phyloP scores from a whole-genome alignment of 257 asterid species.

The Paulownia fortunei region DNA sequence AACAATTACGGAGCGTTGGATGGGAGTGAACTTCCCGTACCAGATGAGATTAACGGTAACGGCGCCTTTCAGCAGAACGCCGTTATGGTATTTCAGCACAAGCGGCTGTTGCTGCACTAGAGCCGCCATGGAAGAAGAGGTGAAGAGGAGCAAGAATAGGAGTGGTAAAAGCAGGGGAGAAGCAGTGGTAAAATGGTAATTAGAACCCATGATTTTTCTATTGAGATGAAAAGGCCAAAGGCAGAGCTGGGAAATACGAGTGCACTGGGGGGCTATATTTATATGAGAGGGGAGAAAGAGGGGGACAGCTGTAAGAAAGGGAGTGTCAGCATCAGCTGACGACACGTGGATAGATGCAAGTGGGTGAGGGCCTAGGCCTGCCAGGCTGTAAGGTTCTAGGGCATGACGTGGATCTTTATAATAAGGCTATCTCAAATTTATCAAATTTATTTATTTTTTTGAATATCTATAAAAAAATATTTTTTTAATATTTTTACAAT shows the following conservation, averaged over 20 bases:
- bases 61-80: conserved; percentile 58
- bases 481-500: too few species aligned
- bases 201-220: conserved; percentile 32
- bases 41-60: conserved; percentile 63
- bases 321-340: conserved; percentile 43
- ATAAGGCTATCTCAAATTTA: too few species aligned
- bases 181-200: conserved; percentile 37
- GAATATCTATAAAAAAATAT: too few species aligned
- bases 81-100: conserved; percentile 62
- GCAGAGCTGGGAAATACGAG: background rate
- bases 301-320: conserved; percentile 49
- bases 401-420: conserved; percentile 38
- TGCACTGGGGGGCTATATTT: conserved; percentile 27
- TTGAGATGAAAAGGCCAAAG: background rate
- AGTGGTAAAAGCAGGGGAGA: background rate
- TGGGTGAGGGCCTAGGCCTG: conserved; percentile 22
- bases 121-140: conserved; percentile 49
- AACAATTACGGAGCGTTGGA: conserved; percentile 59
- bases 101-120: conserved; percentile 61
- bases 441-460: too few species aligned
- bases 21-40: conserved; percentile 69
- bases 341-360: conserved; percentile 39
- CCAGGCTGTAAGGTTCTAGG: conserved; percentile 48
- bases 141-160: conserved; percentile 31
- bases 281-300: conserved; percentile 35